phyloP scores from a whole-genome alignment of 805 yeast genomes.

The Candida mattraensis region DNA sequence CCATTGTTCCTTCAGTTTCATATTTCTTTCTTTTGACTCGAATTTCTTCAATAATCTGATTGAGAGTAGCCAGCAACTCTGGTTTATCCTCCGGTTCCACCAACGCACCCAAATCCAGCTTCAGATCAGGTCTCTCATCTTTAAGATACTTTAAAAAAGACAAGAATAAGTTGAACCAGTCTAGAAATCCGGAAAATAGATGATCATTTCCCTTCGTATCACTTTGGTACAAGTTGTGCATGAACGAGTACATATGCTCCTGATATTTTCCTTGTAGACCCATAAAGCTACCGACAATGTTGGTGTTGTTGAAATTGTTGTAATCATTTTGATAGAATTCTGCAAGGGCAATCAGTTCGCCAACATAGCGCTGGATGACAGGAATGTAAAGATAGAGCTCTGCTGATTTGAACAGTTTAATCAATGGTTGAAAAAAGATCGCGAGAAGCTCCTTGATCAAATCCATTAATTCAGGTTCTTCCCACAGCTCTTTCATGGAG shows the following conservation, averaged over 20 bases:
- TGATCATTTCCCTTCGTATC: constrained; percentile 49
- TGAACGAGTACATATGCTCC: constrained; percentile 66
- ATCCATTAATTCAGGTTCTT: constrained; percentile 77
- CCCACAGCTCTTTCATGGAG: constrained; percentile 75
- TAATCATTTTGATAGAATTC: constrained; percentile 49
- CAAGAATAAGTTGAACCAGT: constrained; percentile 72
- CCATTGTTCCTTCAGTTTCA: constrained; percentile 31
- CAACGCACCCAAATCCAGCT: constrained; percentile 46
- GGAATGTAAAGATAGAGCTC: constrained; percentile 64
- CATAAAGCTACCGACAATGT: constrained; percentile 67
- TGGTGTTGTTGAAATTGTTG: constrained; percentile 40
- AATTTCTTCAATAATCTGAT: constrained; percentile 38
- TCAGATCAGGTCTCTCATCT: constrained; percentile 37
- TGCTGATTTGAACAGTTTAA: constrained; percentile 65
- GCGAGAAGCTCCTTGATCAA: constrained; percentile 72
- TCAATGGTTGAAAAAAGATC: constrained; percentile 72
- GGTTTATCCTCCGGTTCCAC: constrained; percentile 31
- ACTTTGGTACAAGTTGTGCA: constrained; percentile 78
- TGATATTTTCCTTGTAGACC: constrained; percentile 70
- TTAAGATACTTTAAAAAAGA: constrained; percentile 63
- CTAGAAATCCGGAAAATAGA: constrained; percentile 67
- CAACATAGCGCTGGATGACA: constrained; percentile 63
- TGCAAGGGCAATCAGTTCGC: constrained; percentile 60
- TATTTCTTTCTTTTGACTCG: constrained; percentile 39
- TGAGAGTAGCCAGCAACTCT: constrained; percentile 39